Evolutionary conservation across 2,329 filamentous ascomycete genomes (phyloP), one percentile per base, ranked within the genome.

Genomic region (Cladobotryum protrusum): DNA sequence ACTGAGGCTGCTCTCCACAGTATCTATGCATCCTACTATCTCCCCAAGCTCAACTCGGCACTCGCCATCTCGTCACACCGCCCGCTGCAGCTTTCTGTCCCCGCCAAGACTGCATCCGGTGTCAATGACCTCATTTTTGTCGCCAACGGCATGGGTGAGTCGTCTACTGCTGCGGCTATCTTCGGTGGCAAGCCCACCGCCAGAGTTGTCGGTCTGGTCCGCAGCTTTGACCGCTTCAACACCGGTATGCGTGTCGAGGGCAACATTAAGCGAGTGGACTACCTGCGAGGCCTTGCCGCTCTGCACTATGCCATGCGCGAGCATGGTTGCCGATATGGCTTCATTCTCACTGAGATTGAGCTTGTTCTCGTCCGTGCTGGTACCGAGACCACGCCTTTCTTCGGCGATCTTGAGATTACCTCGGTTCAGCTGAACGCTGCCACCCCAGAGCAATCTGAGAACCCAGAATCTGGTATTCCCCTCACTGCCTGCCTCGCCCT

Each of bases 341-440:
- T 96, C 75, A 92, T 97, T 67, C 83, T 96, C 63, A 96, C 89
- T 1, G 92, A 96, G 71, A 96, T 96, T 60, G 92, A 97, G 71
- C 83, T 96, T 8, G 85, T 96, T 36, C 83, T 93, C 59, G 89
- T 96, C 1, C 88, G 91, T 61, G 88, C 87, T 57, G 90, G 91
- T 47, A 80, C 65, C 58, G 85, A 77, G 61, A 71, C 76, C 37
- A 82, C 83, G 1, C 91, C 91, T 0, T 83, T 89, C 65, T 96
- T 96, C 63, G 91, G 92, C n/a, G 89, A 85, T 67, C 74, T 96
- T 5, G 91, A 97, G 67, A 78, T 95, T 24, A 72, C 75, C 15
- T 77, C 74, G 40, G 76, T 85, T 17, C 80, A 79, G 59, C 76
- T 85, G 36, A 76, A 75, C n/a, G 63, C 68, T 41, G 57, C 67